Base-by-base conservation (phyloP, 129 eudicot species). In the Gnaphalium uliginosum region DNA sequence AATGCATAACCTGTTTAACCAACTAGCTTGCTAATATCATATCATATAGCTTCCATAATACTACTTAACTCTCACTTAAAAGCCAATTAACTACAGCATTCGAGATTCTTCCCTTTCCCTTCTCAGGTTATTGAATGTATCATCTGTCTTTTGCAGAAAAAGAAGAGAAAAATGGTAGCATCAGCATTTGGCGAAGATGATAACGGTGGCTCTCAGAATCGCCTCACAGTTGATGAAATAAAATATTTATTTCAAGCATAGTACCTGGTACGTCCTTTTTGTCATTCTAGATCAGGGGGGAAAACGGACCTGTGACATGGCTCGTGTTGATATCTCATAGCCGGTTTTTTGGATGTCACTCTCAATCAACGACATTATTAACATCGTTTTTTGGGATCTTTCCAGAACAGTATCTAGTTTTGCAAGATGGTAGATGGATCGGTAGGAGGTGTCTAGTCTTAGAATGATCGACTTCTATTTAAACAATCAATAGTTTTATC, bases 171-270 rank as follows among this genome's bases (percentile, higher is more conserved):
- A 81, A 77, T 93, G 90, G 96, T 93, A 58, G 87, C 92, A 21
- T 90, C 98, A 13, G 96, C 96, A 29, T 88, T 93, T 29, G 98
- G 98, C 27, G 97, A 93, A 59, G 93, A 93, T 61, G 80, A 86
- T 62, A 79, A 86, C 1, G 92, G 96, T 39, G 81, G 88, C 60
- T 81, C 85, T 24, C 86, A 85, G 69, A 80, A 82, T 72, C 84
- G 93, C 22, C 91, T 93, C 43, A 86, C 98, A 1, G 92, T 90
- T 51, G 96, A 87, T 57, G 98, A 93, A 75, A 76, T 93, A 76
- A 81, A 81, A 65, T 93, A 93, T 85, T 86, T 93, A 13, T 93
- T 93, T 76, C 89, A 76, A 90, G 83, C 58, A 15, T 83, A 82
- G 82, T 26, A 35, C 23, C 67, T 30, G 71, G 74, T 76, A 54